Evolutionary conservation across 2,329 filamentous ascomycete genomes (phyloP).

Genomic region (Claviceps spartinae): DNA sequence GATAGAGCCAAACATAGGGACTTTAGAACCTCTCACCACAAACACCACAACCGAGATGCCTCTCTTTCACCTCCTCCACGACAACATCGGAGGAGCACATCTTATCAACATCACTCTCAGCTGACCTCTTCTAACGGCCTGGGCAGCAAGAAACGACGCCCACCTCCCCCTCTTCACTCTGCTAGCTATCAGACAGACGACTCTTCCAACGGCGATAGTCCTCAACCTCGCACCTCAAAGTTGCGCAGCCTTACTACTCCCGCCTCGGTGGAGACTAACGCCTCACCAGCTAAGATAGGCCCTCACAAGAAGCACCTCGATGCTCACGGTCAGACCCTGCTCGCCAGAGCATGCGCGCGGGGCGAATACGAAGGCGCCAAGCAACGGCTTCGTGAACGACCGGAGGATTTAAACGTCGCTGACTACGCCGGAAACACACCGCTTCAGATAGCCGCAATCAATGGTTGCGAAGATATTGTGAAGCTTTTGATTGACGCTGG

Average conservation of each 20-base stretch:
- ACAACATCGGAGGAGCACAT: slow-evolving; percentile 48
- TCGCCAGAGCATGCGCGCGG: slow-evolving; percentile 80
- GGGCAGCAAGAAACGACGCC: slow-evolving; percentile 45
- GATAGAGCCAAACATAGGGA: slow-evolving; percentile 23
- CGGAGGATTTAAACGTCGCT: slow-evolving; percentile 75
- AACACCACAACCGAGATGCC: slow-evolving; percentile 21
- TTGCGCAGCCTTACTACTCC: slow-evolving; percentile 42
- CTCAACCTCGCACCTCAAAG: slow-evolving; percentile 44
- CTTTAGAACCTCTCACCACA: slow-evolving; percentile 19
- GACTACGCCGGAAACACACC: slow-evolving; percentile 97
- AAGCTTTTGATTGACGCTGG: slow-evolving; percentile 73
- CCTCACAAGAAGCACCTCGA: slow-evolving; percentile 80
- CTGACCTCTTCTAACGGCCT: slow-evolving; percentile 36
- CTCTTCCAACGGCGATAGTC: slow-evolving; percentile 47
- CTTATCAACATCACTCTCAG: slow-evolving; percentile 46
- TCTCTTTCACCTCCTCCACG: slow-evolving; percentile 48
- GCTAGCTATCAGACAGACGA: slow-evolving; percentile 56
- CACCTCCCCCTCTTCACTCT: slow-evolving; percentile 47
- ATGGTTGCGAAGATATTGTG: slow-evolving; percentile 78
- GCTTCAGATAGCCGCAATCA: slow-evolving; percentile 80
- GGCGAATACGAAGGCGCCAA: slow-evolving; percentile 72
- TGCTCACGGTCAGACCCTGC: slow-evolving; percentile 77
- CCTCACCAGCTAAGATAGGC: slow-evolving; percentile 54
- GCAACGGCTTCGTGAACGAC: slow-evolving; percentile 59
- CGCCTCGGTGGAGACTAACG: slow-evolving; percentile 42